Evolutionary conservation across 306 rosid species (phyloP).

Genomic region (Quillaja saponaria): DNA sequence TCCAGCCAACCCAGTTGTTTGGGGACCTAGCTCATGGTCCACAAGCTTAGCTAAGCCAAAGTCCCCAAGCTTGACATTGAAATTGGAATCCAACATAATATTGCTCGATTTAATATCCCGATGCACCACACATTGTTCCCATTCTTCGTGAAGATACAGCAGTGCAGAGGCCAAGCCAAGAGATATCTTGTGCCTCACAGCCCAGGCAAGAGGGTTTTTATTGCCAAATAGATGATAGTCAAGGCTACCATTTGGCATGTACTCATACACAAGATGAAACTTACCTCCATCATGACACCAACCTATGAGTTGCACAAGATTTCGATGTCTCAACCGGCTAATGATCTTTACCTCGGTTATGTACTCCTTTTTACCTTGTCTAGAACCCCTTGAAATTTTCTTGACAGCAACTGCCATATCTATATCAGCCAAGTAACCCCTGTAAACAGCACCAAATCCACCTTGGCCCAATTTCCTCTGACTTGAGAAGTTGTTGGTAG

Average conservation of each 20-base stretch:
- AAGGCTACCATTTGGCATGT: constrained; percentile 41
- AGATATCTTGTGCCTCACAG: constrained; percentile 23
- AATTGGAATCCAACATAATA: constrained; percentile 37
- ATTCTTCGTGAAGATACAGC: constrained; percentile 44
- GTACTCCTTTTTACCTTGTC: constrained; percentile 46
- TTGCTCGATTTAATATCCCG: constrained; percentile 42
- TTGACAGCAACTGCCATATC: constrained; percentile 41
- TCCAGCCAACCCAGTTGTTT: constrained; percentile 28
- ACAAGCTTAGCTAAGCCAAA: constrained; percentile 38
- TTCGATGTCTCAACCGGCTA: constrained; percentile 26
- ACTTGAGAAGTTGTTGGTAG: constrained; percentile 41
- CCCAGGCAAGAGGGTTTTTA: constrained; percentile 24
- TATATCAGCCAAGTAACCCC: constrained; percentile 38
- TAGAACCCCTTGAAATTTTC: constrained; percentile 36
- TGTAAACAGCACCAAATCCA: constrained; percentile 55
- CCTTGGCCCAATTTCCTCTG: constrained; percentile 53
- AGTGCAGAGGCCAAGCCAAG: constrained; percentile 35
- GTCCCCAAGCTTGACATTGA: constrained; percentile 39
- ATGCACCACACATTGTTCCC: constrained; percentile 42
- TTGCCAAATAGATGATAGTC: constrained; percentile 26
- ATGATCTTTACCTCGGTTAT: constrained; percentile 36
- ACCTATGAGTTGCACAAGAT: constrained; percentile 35
- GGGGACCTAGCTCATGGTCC: constrained; percentile 31
- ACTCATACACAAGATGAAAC: constrained; percentile 34
- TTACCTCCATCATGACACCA: constrained; percentile 32